Conservation (phyloP, 2,329 filamentous ascomycete species). For the Penicillium sclerotiorum region DNA sequence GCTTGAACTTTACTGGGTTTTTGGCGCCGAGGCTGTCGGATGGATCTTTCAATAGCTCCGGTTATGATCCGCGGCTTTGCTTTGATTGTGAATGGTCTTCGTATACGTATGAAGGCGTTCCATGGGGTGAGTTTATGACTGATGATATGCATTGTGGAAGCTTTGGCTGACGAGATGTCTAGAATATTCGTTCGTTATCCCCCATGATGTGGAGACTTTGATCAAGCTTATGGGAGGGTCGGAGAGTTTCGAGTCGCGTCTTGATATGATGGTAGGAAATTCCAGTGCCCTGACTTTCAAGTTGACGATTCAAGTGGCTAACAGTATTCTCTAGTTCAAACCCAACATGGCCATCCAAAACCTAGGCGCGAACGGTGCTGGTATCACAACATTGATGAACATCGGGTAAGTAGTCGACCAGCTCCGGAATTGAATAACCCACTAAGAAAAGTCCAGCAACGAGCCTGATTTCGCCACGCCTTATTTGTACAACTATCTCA, state of each 20-base stretch:
- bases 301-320: no score
- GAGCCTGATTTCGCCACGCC: constrained; percentile 68
- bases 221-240: constrained; percentile 58
- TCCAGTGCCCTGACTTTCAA: no score
- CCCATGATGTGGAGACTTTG: constrained; percentile 63
- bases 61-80: constrained; percentile 56
- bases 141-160: constrained; percentile 3
- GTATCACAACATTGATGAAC: constrained; percentile 61
- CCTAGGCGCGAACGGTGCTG: constrained; percentile 35
- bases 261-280: constrained; percentile 56
- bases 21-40: constrained; percentile 60
- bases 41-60: constrained; percentile 51
- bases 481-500: constrained; percentile 70
- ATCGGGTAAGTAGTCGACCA: constrained; percentile 29
- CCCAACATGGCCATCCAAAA: constrained; percentile 32
- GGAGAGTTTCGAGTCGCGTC: constrained; percentile 57
- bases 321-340: no score
- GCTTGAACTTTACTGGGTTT: constrained; percentile 58
- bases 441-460: constrained; percentile 50
- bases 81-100: constrained; percentile 68
- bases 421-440: no score
- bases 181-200: constrained; percentile 67
- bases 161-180: neutral
- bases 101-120: constrained; percentile 62
- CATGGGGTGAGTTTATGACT: constrained; percentile 50